Evolutionary conservation across 805 yeast species (phyloP), one percentile per base, ranked within the genome.

Genomic region (Yamadazyma ubonensis): DNA sequence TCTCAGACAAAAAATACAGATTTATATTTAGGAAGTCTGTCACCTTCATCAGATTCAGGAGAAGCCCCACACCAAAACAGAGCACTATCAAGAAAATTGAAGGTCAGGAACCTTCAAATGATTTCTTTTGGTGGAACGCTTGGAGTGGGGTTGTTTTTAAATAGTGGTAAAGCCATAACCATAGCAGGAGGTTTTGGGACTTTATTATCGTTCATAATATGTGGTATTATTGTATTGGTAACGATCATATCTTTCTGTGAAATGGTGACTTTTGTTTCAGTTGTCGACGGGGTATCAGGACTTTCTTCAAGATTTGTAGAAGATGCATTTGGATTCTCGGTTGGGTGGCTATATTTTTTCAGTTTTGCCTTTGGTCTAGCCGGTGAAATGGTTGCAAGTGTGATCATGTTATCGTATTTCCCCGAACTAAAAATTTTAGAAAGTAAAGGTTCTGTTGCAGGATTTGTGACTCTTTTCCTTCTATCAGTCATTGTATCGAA

Each of bases 181-280:
- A 79, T 80, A 12, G 83, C 86, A 2, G 95, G 95, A 2, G 91
- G 91, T 0, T 63, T 85, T 38, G 95, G 95, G 0, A 77, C 87
- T 6, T 59, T 85, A 4, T 49, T 85, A 10, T 90, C 91, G 1
- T 84, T 80, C 54, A 40, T 72, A 0, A 61, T 84, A 7, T 72
- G 86, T 19, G 93, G 90, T 0, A 53, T 77, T 1, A 67, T 85
- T 9, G 89, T 85, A 2, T 56, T 82, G 18, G 75, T 83, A 1
- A 80, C 91, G 1, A 78, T 85, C 75, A 61, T 80, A 11, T 80
- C 88, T 4, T 82, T 83, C 57, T 86, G 91, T 43, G 95, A 85
- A 57, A 83, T 85, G 83, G 83, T 84, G 4, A 82, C 93, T 0
- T 67, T 86, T 42, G 79, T 85, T 15, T 88, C 93, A 0, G 75